Base-by-base conservation (phyloP, 2,329 filamentous ascomycete species). In the Stagonosporopsis chrysanthemi region DNA sequence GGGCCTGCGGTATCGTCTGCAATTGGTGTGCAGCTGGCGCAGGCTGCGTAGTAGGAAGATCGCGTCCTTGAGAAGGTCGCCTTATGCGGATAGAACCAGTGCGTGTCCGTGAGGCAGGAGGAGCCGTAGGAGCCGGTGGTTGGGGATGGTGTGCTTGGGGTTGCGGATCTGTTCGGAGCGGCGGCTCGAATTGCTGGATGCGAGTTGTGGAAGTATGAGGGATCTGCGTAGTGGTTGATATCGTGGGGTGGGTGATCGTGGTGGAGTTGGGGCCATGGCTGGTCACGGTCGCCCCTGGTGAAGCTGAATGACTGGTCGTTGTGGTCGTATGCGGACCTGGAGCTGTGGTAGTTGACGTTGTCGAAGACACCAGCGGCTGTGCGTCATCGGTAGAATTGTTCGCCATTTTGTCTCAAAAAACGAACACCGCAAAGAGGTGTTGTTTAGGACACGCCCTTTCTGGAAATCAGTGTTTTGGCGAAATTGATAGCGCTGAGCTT, bases 311-410 rank as follows among this genome's bases (percentile, higher is more conserved):
- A 26, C 64, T 62, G 26, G 59, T 71, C 12, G 68, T 72, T 9
- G 71, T 73, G 4, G 70, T 74, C 12, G 62, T 66, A n/a, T 64
- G 64, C 22, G 71, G 71, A 12, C 70, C 70, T 42, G 67, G 64
- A 12, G 70, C 70, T 29, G 69, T 70, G 2, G 70, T 68, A 2
- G 71, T 69, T 15, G 69, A 63, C 8, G 60, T 62, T 1, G 62
- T 66, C n/a, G 67, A 65, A 39, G 64, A 59, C 23, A 41, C 56
- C 19, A 48, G 43, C 19, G 51, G 61, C 31, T 31, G 61, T 44
- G 36, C 53, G 12, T 60, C 47, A 22, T 62, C 56, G 29, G 50
- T 38, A 19, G 50, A 57, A 9, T 46, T 46, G 43, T 59, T 48
- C 6, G 64, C 66, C 66, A 68, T 67, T 24, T 43, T 41, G 4